Percentiles rank a stretch among this genome's conserved stretches.
phyloP scores from a whole-genome alignment of 257 asterid species.

The Plectranthus barbatus region DNA sequence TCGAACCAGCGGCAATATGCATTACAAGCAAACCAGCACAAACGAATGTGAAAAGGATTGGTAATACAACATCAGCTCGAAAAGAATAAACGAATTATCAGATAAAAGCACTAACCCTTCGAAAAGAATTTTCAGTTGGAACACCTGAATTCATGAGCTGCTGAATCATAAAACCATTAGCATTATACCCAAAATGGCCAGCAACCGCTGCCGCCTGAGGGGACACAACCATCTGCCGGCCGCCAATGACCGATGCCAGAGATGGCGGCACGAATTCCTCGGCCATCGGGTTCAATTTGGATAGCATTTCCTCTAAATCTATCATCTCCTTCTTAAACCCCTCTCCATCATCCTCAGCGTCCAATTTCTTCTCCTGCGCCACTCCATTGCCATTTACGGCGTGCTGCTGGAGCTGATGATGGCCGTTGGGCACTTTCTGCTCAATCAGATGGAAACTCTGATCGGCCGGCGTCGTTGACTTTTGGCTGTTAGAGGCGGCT shows the following conservation, averaged over 20 bases:
- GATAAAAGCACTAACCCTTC: slow-evolving; percentile 59
- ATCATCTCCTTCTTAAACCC: slow-evolving; percentile 66
- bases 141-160: slow-evolving; percentile 44
- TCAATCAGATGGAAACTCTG: slow-evolving; percentile 33
- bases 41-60: background rate
- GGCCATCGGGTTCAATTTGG: too few species aligned
- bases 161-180: slow-evolving; percentile 38
- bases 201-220: too few species aligned
- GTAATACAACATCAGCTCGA: background rate
- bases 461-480: slow-evolving; percentile 50
- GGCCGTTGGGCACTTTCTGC: slow-evolving; percentile 39
- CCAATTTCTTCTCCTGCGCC: slow-evolving; percentile 14
- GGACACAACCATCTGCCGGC: slow-evolving; percentile 27
- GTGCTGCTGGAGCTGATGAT: slow-evolving; percentile 17
- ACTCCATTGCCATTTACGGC: slow-evolving; percentile 25
- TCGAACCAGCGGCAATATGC: background rate
- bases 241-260: slow-evolving; percentile 19
- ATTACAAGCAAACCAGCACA: background rate
- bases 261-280: slow-evolving; percentile 72
- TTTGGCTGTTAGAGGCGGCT: slow-evolving; percentile 25
- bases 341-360: slow-evolving; percentile 35
- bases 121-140: slow-evolving; percentile 40
- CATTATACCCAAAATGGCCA: too few species aligned
- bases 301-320: too few species aligned
- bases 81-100: background rate